Evolutionary conservation across 352 stramenopile genomes (phyloP).

Genomic region (Pythium brachiatum): DNA sequence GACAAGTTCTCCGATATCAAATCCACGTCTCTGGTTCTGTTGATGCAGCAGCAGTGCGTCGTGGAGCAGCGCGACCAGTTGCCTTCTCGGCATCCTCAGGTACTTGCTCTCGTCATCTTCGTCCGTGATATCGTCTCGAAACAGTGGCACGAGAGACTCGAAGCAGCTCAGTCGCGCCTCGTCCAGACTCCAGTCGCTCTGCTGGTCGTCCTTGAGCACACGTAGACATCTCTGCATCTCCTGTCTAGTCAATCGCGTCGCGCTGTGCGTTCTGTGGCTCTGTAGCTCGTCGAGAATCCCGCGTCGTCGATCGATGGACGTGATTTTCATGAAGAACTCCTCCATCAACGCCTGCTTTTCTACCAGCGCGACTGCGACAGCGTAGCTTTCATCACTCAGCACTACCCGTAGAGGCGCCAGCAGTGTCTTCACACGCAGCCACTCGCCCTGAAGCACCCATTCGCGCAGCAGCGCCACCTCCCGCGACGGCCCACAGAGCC

Average conservation of each 20-base stretch:
- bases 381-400: constrained; percentile 21
- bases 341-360: constrained; percentile 44
- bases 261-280: background rate
- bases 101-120: constrained; percentile 55
- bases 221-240: constrained; percentile 20
- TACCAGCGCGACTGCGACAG: constrained; percentile 19
- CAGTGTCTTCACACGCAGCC: constrained; percentile 32
- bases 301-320: background rate
- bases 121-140: constrained; percentile 34
- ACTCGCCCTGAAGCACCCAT: constrained; percentile 52
- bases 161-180: constrained; percentile 48
- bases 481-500: constrained; percentile 46
- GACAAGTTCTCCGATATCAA: background rate
- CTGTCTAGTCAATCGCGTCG: background rate
- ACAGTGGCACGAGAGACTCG: constrained; percentile 38
- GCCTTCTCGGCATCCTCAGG: constrained; percentile 31
- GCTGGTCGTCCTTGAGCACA: background rate
- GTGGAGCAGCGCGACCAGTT: constrained; percentile 39
- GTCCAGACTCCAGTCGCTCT: constrained; percentile 24
- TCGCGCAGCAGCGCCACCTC: constrained; percentile 52
- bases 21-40: background rate
- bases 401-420: constrained; percentile 34
- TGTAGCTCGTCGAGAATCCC: constrained; percentile 20
- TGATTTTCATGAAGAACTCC: constrained; percentile 19
- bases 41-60: constrained; percentile 35